Base-by-base conservation (phyloP, 208 protist species). In the Leishmania amazonensis region DNA sequence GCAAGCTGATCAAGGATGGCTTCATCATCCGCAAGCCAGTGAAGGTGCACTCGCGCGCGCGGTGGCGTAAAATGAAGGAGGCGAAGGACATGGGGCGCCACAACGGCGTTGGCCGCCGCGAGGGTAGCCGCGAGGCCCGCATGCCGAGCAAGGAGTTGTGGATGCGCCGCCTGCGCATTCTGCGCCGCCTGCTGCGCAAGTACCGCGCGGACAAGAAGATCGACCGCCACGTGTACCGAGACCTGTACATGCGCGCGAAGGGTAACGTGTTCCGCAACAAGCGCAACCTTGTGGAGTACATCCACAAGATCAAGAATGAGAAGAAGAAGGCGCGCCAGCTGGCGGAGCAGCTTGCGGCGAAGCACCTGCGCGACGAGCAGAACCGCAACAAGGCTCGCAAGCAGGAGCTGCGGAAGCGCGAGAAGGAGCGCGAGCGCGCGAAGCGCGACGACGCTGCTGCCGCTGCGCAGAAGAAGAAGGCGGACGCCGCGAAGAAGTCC, bases 201-300 rank as follows among this genome's bases (percentile, higher is more conserved):
- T 99, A 99, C 96, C 94, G 99, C 84, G 98, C 99, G 85, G 84
- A 91, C 65, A 97, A 99, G 85, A 99, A 99, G 96, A 99, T 99
- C 88, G 98, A 99, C 91, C 97, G 93, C 83, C 95, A 99, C 89
- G 84, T 99, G 64, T 99, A 99, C 97, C 98, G 98, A 89, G 91
- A 99, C 76, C 91, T 99, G 71, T 99, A 99, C 94, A 71, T 99
- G 75, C 99, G 99, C 90, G 85, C 90, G 64, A 99, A 99, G 96
- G 99, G 99, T 99, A 99, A 99, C 95, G 96, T 98, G 74, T 99
- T 99, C 98, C 99, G 99, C 93, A 99, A 99, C 98, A 99, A 99
- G 96, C 98, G 99, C 86, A 99, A 98, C 78, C 93, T 99, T 40
- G 97, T 99, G 90, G 99, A 99, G 94, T 91, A 99, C 96, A 99